Evolutionary conservation across 2,329 filamentous ascomycete species (phyloP).

Genomic region (Dactylella cylindrospora): DNA sequence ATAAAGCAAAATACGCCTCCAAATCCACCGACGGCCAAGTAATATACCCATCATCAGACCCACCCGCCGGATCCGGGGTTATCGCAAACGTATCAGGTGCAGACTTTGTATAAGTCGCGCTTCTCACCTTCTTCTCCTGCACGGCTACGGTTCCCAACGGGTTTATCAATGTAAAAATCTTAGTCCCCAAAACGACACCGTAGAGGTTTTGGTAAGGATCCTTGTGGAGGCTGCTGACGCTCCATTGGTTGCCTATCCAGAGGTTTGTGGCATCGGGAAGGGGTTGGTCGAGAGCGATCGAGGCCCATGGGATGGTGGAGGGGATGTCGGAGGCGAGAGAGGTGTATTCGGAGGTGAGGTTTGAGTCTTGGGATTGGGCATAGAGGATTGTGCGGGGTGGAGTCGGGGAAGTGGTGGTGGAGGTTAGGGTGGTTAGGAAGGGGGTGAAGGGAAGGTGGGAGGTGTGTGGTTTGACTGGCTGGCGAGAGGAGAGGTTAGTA

Average conservation of each 20-base stretch:
- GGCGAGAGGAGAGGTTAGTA: constrained; percentile 57
- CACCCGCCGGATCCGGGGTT: constrained; percentile 46
- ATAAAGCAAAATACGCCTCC: constrained; percentile 23
- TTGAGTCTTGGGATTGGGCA: constrained; percentile 81
- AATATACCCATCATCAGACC: constrained; percentile 12
- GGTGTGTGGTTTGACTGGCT: constrained; percentile 68
- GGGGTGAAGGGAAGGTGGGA: constrained; percentile 63
- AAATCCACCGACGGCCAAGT: constrained; percentile 23
- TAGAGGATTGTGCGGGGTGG: constrained; percentile 58
- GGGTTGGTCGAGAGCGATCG: constrained; percentile 65
- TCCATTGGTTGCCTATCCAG: constrained; percentile 75
- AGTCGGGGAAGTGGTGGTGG: constrained; percentile 52
- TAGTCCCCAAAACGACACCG: constrained; percentile 70
- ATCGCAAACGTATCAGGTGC: constrained; percentile 37
- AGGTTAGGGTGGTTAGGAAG: constrained; percentile 59
- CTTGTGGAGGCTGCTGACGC: constrained; percentile 72
- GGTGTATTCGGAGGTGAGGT: constrained; percentile 71
- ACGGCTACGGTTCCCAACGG: constrained; percentile 69
- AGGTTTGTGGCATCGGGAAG: constrained; percentile 75
- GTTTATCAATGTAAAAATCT: constrained; percentile 75
- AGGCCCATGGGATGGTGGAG: constrained; percentile 68
- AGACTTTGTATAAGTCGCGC: constrained; percentile 60
- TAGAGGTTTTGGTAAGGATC: constrained; percentile 87
- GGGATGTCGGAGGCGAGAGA: constrained; percentile 66
- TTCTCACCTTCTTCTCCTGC: constrained; percentile 62